phyloP scores from a whole-genome alignment of 2,329 filamentous ascomycete species.

The Myriangium duriaei region DNA sequence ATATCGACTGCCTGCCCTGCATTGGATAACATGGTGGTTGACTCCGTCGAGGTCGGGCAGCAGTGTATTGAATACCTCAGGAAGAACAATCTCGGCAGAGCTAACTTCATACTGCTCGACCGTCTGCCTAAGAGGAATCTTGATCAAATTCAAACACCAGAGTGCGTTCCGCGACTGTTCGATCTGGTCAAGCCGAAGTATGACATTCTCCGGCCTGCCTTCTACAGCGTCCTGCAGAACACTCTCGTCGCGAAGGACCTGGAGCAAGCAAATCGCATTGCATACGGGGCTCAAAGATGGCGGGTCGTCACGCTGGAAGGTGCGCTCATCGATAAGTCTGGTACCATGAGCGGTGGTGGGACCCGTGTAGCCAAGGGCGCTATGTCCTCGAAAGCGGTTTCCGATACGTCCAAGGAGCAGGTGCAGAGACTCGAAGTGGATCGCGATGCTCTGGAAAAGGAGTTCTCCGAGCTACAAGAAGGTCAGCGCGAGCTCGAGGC shows the following conservation, averaged over 20 bases:
- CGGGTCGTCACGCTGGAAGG: constrained; percentile 91
- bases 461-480: constrained; percentile 74
- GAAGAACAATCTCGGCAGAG: constrained; percentile 92
- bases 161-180: constrained; percentile 83
- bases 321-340: constrained; percentile 92
- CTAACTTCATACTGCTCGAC: constrained; percentile 93
- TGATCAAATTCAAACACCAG: constrained; percentile 71
- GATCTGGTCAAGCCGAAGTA: constrained; percentile 86
- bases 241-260: constrained; percentile 87
- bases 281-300: constrained; percentile 88
- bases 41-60: constrained; percentile 89
- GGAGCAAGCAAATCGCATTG: constrained; percentile 92
- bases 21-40: constrained; percentile 92
- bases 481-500: constrained; percentile 69
- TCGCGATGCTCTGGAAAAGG: constrained; percentile 70
- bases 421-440: constrained; percentile 78
- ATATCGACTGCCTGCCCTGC: constrained; percentile 90
- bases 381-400: constrained; percentile 93
- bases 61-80: constrained; percentile 96
- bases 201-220: constrained; percentile 74
- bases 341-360: constrained; percentile 97
- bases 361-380: constrained; percentile 78
- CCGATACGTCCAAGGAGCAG: constrained; percentile 76
- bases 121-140: constrained; percentile 70
- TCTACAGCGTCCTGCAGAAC: constrained; percentile 91